phyloP scores from a whole-genome alignment of 2,329 filamentous ascomycete genomes.

The Emmonsiellopsis sp. region DNA sequence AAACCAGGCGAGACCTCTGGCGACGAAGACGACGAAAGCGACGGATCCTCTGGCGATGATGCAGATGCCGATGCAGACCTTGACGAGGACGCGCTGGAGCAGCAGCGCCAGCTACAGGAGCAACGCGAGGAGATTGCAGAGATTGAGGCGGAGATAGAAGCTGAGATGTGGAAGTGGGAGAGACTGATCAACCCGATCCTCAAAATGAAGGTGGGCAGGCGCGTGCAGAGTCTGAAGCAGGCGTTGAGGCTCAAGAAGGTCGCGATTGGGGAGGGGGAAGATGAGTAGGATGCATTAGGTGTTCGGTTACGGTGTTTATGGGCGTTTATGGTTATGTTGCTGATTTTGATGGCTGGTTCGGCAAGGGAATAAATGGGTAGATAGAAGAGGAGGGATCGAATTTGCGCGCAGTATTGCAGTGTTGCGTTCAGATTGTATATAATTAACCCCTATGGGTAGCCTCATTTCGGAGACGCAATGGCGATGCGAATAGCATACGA shows the following conservation, averaged over 20 bases:
- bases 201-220: conserved; percentile 35
- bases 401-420: no score
- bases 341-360: no score
- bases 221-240: conserved; percentile 35
- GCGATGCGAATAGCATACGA: no score
- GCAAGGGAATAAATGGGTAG: no score
- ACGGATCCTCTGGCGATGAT: conserved; percentile 19
- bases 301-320: not conserved
- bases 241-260: conserved; percentile 37
- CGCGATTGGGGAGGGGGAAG: conserved; percentile 29
- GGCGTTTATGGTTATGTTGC: not conserved
- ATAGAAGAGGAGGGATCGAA: no score
- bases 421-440: no score
- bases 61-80: conserved; percentile 27
- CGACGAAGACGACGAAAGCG: conserved; percentile 29
- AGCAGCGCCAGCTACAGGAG: conserved; percentile 33
- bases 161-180: conserved; percentile 33
- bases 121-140: conserved; percentile 38
- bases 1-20: conserved; percentile 32
- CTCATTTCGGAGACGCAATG: no score
- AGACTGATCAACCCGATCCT: conserved; percentile 31
- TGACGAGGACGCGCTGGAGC: conserved; percentile 36
- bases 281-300: not conserved
- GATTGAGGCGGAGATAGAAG: conserved; percentile 30
- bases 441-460: no score